Conservation (phyloP, 2,329 filamentous ascomycete species). For the Stagonosporopsis chrysanthemi region DNA sequence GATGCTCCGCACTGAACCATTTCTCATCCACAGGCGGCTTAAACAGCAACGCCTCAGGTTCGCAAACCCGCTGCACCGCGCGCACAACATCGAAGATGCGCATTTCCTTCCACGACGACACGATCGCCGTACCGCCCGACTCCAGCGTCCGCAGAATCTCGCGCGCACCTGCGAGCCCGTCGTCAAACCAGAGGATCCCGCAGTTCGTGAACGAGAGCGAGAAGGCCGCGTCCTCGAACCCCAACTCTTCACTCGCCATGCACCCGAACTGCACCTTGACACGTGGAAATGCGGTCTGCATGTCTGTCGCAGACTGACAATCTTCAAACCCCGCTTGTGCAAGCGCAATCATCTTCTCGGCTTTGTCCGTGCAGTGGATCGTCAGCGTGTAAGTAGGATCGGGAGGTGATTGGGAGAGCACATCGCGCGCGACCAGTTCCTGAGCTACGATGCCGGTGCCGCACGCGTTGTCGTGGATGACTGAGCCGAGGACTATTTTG, state of each 20-base stretch:
- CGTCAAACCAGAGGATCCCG: conserved; percentile 47
- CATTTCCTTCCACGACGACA: conserved; percentile 31
- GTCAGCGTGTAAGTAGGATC: background rate
- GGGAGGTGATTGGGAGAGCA: background rate
- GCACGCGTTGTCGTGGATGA: conserved; percentile 39
- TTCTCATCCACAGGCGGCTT: conserved; percentile 21
- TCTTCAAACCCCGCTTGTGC: background rate
- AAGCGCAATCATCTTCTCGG: background rate
- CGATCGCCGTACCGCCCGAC: conserved; percentile 46
- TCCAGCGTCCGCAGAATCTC: conserved; percentile 50
- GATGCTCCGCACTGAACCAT: conserved; percentile 17
- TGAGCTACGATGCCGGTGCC: conserved; percentile 33
- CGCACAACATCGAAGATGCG: conserved; percentile 8
- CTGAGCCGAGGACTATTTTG: conserved; percentile 19
- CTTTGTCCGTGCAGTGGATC: conserved; percentile 21
- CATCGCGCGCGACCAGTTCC: conserved; percentile 12
- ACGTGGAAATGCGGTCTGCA: background rate
- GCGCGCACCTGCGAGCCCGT: conserved; percentile 28
- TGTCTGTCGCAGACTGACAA: background rate
- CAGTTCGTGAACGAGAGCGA: conserved; percentile 51
- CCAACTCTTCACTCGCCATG: conserved; percentile 18
- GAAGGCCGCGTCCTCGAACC: conserved; percentile 40
- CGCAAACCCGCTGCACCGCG: conserved; percentile 15
- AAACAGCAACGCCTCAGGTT: conserved; percentile 14
- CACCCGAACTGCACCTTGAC: background rate